Conservation (phyloP, 345 rosid genomes). For the Geranium rotundifolium region DNA sequence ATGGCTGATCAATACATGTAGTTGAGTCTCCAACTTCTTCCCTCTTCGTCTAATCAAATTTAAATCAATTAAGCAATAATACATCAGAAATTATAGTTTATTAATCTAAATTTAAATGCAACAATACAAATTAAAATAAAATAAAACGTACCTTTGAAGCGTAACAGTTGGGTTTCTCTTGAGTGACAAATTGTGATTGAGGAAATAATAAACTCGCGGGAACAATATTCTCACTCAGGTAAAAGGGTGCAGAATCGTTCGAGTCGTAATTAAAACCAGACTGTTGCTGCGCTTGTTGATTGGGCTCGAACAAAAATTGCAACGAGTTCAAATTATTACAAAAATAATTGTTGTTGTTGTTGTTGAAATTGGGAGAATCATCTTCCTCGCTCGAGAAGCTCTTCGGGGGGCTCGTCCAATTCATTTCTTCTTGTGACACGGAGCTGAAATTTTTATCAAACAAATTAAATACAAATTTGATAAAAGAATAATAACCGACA, state of each 20-base stretch:
- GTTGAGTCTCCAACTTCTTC: slow-evolving; percentile 31
- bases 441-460: slow-evolving; percentile 21
- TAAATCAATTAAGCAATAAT: too few relatives aligned
- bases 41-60: slow-evolving; percentile 14
- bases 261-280: too few relatives aligned
- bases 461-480: too few relatives aligned
- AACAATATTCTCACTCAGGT: slow-evolving; percentile 11
- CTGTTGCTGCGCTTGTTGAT: slow-evolving; percentile 24
- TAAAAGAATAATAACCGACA: too few relatives aligned
- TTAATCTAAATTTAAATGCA: too few relatives aligned
- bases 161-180: slow-evolving; percentile 25
- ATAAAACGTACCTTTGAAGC: slow-evolving; percentile 10
- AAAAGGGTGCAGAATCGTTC: slow-evolving; percentile 32
- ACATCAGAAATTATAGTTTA: too few relatives aligned
- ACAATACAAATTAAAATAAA: too few relatives aligned
- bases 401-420: slow-evolving; percentile 34
- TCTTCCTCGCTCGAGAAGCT: slow-evolving; percentile 13
- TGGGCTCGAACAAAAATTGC: slow-evolving; percentile 25
- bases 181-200: slow-evolving; percentile 23
- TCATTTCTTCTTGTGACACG: slow-evolving; percentile 39
- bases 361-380: slow-evolving; percentile 8
- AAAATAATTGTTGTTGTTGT: slow-evolving; percentile 10
- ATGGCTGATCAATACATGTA: slow-evolving; percentile 25
- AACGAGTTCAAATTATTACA: slow-evolving; percentile 24
- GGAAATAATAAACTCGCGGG: slow-evolving; percentile 18